Conservation (phyloP, 2,329 filamentous ascomycete genomes). For the Fusarium foetens region DNA sequence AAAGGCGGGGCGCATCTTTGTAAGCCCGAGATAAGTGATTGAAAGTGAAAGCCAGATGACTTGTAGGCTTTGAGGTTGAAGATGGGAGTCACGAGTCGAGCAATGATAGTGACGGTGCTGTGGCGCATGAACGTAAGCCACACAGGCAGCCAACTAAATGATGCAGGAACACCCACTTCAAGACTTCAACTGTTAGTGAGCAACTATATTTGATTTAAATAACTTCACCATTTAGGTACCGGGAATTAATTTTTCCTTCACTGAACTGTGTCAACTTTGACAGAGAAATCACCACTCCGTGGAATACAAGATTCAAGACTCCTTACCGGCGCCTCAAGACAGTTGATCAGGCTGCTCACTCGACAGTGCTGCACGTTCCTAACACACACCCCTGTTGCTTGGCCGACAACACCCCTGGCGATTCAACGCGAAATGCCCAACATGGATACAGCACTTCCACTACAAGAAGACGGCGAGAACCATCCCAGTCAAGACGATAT, state of each 20-base stretch:
- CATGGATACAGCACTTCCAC: constrained; percentile 36
- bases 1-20: constrained; percentile 22
- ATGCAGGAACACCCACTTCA: constrained; percentile 16
- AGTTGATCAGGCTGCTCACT: background rate
- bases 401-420: constrained; percentile 30
- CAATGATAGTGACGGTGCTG: constrained; percentile 30
- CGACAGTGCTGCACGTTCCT: constrained; percentile 8
- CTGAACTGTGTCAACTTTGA: background rate
- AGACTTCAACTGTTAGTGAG: constrained; percentile 1
- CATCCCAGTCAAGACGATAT: constrained; percentile 20
- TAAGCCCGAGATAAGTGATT: constrained; percentile 19
- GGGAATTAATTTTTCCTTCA: background rate
- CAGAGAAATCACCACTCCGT: background rate
- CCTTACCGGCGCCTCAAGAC: background rate
- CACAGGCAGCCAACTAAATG: constrained; percentile 37
- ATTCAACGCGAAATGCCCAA: constrained; percentile 19
- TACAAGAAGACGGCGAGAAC: constrained; percentile 34
- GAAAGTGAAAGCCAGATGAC: constrained; percentile 39
- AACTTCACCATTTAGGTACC: background rate
- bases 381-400: constrained; percentile 36
- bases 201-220: background rate
- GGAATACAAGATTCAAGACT: background rate
- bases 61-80: constrained; percentile 39
- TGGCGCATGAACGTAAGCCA: constrained; percentile 42
- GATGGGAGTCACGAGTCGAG: constrained; percentile 42